phyloP scores from a whole-genome alignment of 192 early-diverging fungal genomes.

The Dissophora globulifera region DNA sequence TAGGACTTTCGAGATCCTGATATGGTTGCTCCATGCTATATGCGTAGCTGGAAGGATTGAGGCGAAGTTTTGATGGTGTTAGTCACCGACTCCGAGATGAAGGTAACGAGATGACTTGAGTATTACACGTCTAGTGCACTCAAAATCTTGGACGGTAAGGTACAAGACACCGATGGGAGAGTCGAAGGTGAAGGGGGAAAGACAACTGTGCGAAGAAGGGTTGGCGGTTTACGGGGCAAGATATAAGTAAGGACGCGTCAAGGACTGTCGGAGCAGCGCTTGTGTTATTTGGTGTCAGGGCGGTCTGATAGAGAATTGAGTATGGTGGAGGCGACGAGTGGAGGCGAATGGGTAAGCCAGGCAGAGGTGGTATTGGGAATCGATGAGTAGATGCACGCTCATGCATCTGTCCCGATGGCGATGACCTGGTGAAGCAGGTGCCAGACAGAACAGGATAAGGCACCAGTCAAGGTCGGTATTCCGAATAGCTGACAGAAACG shows the following conservation, averaged over 20 bases:
- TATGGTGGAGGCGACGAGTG: neutral
- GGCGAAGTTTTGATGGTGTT: neutral
- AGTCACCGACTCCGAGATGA: neutral
- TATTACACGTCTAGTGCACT: no score
- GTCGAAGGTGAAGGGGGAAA: neutral
- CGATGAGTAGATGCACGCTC: neutral
- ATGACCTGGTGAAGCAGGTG: neutral
- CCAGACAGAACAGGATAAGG: neutral
- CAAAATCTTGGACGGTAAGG: no score
- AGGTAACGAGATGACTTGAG: no score
- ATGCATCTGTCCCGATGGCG: neutral
- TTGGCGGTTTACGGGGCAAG: neutral
- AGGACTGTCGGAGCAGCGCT: neutral
- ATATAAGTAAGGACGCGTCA: neutral
- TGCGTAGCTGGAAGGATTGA: neutral
- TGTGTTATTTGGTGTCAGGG: neutral
- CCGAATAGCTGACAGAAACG: constrained; percentile 2
- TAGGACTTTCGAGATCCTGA: constrained; percentile 40
- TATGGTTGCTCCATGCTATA: constrained; percentile 43
- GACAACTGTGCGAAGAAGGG: neutral
- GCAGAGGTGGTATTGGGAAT: constrained; percentile 22
- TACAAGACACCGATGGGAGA: neutral
- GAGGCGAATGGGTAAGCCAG: neutral
- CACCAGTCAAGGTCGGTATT: constrained; percentile 11
- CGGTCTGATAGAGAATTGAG: constrained; percentile 11